Evolutionary conservation across 2,329 filamentous ascomycete species (phyloP), one percentile per base, ranked within the genome.

Genomic region (Pleoardoris graminearum): DNA sequence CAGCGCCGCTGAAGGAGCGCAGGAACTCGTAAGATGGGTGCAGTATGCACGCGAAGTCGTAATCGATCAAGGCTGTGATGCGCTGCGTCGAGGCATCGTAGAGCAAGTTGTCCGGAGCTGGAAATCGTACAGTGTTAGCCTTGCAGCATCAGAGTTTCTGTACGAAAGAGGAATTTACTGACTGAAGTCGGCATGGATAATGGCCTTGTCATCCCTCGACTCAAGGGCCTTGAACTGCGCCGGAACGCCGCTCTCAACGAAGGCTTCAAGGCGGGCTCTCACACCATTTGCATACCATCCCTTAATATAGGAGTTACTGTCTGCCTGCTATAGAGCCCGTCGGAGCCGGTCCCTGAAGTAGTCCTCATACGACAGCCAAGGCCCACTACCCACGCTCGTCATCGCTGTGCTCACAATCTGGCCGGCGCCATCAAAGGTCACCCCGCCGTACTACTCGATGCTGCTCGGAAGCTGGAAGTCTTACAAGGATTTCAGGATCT

Each of bases 161-260:
- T n/a, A 39, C 30, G 44, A 55, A 48, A 50, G 17, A 51, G 32
- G 35, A 45, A 32, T 35, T 36, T 41, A 59, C 63, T 61, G 54
- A 64, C 67, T 62, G 22, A 72, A 69, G 42, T 70, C 69, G 6
- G 55, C 63, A 57, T 70, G 69, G 2, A 67, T 52, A 22, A 71
- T 65, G 3, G 55, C 42, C 50, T 57, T 67, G 10, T 62, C 58
- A 8, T 60, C 39, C 42, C 44, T 58, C 3, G 44, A 53, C 12
- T 51, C 45, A 23, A 67, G 50, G 14, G 43, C 14, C 19, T 48
- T 49, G 48, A 70, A 67, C 42, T 66, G 61, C 1, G 43, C 53
- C 17, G 63, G 43, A 8, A 71, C 19, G 7, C 65, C 65, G 22
- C 53, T 39, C 51, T 55, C 50, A 29, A 66, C 41, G 51, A 71